A percentile compares a stretch with the other conserved stretches of the same genome.
phyloP scores from a whole-genome alignment of 345 rosid species.

The Acer saccharum region DNA sequence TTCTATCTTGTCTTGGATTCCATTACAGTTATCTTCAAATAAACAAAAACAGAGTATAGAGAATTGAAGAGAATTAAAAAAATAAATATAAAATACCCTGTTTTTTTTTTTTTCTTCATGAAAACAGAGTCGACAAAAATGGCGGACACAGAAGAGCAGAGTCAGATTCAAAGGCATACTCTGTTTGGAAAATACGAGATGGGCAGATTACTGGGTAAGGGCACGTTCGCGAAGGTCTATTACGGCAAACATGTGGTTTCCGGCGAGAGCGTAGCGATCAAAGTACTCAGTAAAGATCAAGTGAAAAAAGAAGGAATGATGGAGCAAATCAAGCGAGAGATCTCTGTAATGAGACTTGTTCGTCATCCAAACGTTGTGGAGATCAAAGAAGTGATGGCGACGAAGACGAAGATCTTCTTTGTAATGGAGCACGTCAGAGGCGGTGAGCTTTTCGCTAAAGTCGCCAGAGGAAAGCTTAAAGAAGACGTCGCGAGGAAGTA shows the following conservation, averaged over 20 bases:
- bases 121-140: background rate
- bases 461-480: conserved; percentile 60
- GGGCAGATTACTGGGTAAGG: conserved; percentile 71
- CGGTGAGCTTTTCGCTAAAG: conserved; percentile 73
- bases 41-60: background rate
- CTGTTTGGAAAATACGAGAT: conserved; percentile 67
- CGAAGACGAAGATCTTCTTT: conserved; percentile 62
- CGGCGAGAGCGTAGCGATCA: conserved; percentile 66
- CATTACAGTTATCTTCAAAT: background rate
- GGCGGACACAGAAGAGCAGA: conserved; percentile 17
- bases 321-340: conserved; percentile 73
- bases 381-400: conserved; percentile 80
- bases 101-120: too few species aligned
- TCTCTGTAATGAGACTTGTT: conserved; percentile 76
- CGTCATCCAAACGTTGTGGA: conserved; percentile 75
- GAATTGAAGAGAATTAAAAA: too few species aligned
- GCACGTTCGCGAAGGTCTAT: conserved; percentile 83
- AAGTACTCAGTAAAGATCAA: conserved; percentile 57
- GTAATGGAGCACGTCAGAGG: conserved; percentile 82
- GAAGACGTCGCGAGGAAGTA: conserved; percentile 64
- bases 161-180: conserved; percentile 18
- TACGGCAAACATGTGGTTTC: conserved; percentile 52
- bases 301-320: conserved; percentile 63
- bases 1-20: conserved; percentile 50
- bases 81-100: background rate